Percentiles rank a stretch among this genome's conserved stretches.
phyloP scores from a whole-genome alignment of 2,329 filamentous ascomycete species.

The Fusarium udum region DNA sequence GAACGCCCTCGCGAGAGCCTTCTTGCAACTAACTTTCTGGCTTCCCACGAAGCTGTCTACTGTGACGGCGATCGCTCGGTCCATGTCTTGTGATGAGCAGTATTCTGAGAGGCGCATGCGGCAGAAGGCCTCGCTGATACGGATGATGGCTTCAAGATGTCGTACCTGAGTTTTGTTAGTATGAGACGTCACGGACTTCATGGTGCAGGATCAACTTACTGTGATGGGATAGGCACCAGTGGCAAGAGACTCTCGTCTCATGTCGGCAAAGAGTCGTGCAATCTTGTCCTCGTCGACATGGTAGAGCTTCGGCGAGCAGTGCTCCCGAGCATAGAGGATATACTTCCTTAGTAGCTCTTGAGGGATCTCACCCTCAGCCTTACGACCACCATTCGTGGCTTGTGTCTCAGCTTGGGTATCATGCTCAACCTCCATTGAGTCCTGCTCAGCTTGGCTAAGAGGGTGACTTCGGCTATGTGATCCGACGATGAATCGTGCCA shows the following conservation, averaged over 20 bases:
- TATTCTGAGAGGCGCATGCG: constrained; percentile 99
- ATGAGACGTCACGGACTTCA: neutral
- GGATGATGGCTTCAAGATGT: constrained; percentile 97
- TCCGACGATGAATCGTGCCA: constrained; percentile 93
- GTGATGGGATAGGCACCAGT: constrained; percentile 98
- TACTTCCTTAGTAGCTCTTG: constrained; percentile 95
- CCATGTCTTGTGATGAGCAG: constrained; percentile 88
- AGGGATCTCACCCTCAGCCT: constrained; percentile 75
- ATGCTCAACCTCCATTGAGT: constrained; percentile 71
- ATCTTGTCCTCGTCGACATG: constrained; percentile 99
- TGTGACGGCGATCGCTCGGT: constrained; percentile 95
- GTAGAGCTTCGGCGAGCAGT: constrained; percentile 90
- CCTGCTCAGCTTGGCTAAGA: constrained; percentile 58
- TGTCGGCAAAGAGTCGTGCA: constrained; percentile 91
- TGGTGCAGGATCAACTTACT: constrained; percentile 64
- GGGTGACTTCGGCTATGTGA: constrained; percentile 93
- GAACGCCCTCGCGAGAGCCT: constrained; percentile 91
- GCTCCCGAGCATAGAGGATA: constrained; percentile 92
- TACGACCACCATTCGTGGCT: constrained; percentile 26
- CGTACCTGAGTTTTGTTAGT: constrained; percentile 72
- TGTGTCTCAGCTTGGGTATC: constrained; percentile 57
- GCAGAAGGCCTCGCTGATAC: constrained; percentile 92
- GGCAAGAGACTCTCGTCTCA: constrained; percentile 90
- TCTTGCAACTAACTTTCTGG: constrained; percentile 98
- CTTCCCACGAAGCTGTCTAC: constrained; percentile 96